Percentiles rank a stretch among this genome's conserved stretches.
Conservation (phyloP, 768 basidiomycete species). For the Rhizopogon salebrosus region DNA sequence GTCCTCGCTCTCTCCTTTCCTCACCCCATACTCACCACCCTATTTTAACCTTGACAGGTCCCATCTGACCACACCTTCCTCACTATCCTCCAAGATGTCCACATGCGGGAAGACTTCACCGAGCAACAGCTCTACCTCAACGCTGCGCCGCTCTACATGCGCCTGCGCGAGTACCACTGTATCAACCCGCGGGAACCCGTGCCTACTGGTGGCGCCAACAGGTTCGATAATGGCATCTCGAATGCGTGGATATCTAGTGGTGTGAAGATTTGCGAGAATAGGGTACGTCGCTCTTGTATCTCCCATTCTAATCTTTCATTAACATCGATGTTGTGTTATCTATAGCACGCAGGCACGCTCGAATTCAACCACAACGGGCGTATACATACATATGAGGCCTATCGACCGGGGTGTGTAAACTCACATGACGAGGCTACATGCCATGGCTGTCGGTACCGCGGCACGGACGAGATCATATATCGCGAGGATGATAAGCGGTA, state of each 20-base stretch:
- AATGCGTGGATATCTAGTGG: slow-evolving; percentile 36
- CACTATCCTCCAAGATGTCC: slow-evolving; percentile 13
- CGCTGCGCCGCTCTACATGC: slow-evolving; percentile 52
- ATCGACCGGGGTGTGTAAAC: slow-evolving; percentile 29
- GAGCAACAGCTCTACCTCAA: slow-evolving; percentile 32
- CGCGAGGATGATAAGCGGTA: slow-evolving; percentile 4
- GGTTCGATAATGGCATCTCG: slow-evolving; percentile 32
- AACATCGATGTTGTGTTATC: too few relatives aligned
- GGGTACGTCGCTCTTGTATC: slow-evolving; percentile 16
- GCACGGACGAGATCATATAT: slow-evolving; percentile 23
- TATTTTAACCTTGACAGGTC: slow-evolving; percentile 5
- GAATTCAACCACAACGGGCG: slow-evolving; percentile 4
- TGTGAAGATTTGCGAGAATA: slow-evolving; percentile 9
- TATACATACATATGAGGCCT: slow-evolving; percentile 37
- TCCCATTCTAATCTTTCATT: neutral
- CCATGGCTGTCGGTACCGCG: slow-evolving; percentile 23
- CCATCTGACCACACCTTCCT: slow-evolving; percentile 16
- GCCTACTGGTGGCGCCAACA: slow-evolving; percentile 12
- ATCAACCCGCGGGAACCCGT: slow-evolving; percentile 35
- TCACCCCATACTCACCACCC: too few relatives aligned
- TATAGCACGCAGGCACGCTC: neutral
- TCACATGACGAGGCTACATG: slow-evolving; percentile 41
- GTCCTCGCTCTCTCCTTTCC: slow-evolving; percentile 16
- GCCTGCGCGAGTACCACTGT: slow-evolving; percentile 51
- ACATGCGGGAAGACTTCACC: slow-evolving; percentile 25